phyloP scores from a whole-genome alignment of 1,284 basidiomycete genomes.

The Garcileccinum viscosum region DNA sequence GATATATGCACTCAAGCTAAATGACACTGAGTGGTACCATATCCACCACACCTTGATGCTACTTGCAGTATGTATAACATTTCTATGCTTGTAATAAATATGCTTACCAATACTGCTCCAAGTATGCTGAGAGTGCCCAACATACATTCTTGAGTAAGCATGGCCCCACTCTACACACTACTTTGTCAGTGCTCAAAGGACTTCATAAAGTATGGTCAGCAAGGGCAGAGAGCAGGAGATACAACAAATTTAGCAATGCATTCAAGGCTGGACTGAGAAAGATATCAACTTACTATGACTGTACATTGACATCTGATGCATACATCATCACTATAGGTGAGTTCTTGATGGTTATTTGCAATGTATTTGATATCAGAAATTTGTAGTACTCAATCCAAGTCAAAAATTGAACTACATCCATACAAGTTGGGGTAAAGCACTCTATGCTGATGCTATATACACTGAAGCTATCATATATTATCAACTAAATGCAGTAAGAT shows the following conservation, averaged over 20 bases:
- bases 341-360: neutral
- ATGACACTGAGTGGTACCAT: neutral
- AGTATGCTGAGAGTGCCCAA: neutral
- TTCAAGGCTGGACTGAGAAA: neutral
- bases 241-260: neutral
- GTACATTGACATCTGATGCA: neutral
- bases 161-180: neutral
- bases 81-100: neutral
- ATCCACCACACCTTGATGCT: neutral
- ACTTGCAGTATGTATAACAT: neutral
- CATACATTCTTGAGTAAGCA: neutral
- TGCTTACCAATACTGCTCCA: neutral
- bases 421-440: neutral
- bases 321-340: constrained; percentile 9
- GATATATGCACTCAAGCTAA: neutral
- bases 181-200: neutral
- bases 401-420: constrained; percentile 3
- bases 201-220: neutral
- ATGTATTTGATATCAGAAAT: neutral
- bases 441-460: neutral
- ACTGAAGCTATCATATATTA: neutral
- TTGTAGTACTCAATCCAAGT: constrained; percentile 1
- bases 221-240: neutral
- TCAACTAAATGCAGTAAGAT: neutral
- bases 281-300: neutral